Base-by-base conservation (phyloP, 768 basidiomycete species). In the Psilocybe cyanescens region DNA sequence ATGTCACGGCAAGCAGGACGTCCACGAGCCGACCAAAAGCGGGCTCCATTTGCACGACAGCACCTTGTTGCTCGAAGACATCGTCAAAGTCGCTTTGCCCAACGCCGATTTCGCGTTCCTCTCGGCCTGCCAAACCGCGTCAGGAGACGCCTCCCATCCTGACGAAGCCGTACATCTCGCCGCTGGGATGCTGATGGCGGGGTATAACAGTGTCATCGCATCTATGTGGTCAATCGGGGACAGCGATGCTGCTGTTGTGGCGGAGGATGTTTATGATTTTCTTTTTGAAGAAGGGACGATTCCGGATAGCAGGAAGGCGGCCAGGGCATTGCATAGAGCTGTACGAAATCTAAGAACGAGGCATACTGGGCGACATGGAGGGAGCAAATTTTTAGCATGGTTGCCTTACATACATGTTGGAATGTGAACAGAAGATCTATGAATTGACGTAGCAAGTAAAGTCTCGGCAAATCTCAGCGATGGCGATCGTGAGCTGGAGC, bases 201-300 rank as follows among this genome's bases (percentile, higher is more conserved):
- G 71, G 6, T 72, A 65, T 52, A 51, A 58, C 30, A 58, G 75
- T 30, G 75, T 76, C 5, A 63, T 80, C 14, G 78, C 67, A 5
- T 78, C 78, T 19, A 73, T 79, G 73, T 79, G 78, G 78, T 69
- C 73, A 4, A 77, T 78, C 35, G 53, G 57, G 0, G 78, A 79
- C 51, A 45, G 35, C 3, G 63, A 71, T 59, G 78, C 71, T 8
- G 72, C 76, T 3, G 19, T n/a, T 3, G 62, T 79, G 7, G 67
- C 72, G 0, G 68, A 67, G 28, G 58, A 65, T 3, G 69, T 78
- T 5, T 79, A 78, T 57, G 24, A 17, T 3, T 33, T 64, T 35
- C 48, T 71, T 9, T 59, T 71, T 12, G 12, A 33, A 17, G 33
- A 57, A 17, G 54, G 60, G 4, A 48, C 45, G 46, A 30, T 14